Base-by-base conservation (phyloP, 1,284 basidiomycete species). In the Sparassis latifolia region DNA sequence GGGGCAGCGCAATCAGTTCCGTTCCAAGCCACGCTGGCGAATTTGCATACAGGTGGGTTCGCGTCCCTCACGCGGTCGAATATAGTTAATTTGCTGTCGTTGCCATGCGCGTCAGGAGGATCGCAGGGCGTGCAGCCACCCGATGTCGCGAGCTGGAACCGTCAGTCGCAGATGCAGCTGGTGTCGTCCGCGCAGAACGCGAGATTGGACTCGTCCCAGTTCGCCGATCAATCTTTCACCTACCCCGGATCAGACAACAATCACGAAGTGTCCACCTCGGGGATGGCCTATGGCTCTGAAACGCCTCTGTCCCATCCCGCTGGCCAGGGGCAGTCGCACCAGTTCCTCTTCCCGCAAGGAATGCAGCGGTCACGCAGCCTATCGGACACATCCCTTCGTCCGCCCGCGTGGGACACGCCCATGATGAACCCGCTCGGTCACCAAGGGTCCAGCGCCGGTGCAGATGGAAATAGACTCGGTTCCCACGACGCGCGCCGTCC, bases 341-440 rank as follows among this genome's bases (percentile, higher is more conserved):
- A 62, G 43, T 66, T 57, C 55, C 61, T 69, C 37, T 49, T 69
- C 37, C 68, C 69, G 0, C 66, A 68, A 47, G 62, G 62, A 41
- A 69, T 70, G 49, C 68, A 54, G 45, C 58, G 57, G 44, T 52
- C 51, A 33, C 67, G 84, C 44, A 81, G 79, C 62, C 79, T 84
- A 57, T 82, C 80, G 3, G 83, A 86, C 52, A 78, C 80, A 0
- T 72, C 79, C 38, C 70, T 74, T 45, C 78, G 76, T 55, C 76
- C 78, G n/a, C 76, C 75, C 0, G 65, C 73, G 33, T 85, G 82
- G 78, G 73, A 76, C 44, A 59, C 68, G 39, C 63, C 64, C 58
- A 68, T 52, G 67, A 62, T 65, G 60, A 64, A 56, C 52, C n/a
- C 35, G 44, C 49, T 59, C 60, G 49, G 57, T 62, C 62, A 71